Conservation (phyloP, 1,284 basidiomycete species). For the Leucoagaricus sp. region DNA sequence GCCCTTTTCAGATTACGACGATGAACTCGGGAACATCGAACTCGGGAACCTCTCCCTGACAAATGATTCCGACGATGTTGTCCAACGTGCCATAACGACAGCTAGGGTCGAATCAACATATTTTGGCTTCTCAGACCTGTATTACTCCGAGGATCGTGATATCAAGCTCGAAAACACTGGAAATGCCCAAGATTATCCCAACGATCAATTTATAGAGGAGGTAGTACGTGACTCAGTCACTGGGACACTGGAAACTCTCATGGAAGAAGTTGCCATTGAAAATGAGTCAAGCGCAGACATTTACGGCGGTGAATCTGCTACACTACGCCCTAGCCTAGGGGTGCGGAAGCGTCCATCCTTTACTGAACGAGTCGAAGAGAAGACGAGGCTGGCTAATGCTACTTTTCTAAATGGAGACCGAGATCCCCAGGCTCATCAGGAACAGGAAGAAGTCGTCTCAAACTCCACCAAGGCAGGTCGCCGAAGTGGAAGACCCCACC, state of each 20-base stretch:
- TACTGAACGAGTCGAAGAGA: conserved; percentile 16
- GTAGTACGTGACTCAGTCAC: not conserved
- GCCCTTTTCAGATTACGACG: conserved; percentile 13
- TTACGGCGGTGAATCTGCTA: not conserved
- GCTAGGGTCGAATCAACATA: conserved; percentile 20
- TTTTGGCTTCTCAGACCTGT: conserved; percentile 22
- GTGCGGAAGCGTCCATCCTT: conserved; percentile 9
- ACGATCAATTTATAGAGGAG: not conserved
- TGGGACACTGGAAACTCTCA: not conserved
- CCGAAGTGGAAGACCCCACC: not conserved
- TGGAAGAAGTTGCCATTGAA: not conserved
- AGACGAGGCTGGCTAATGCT: conserved; percentile 9
- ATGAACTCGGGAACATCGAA: conserved; percentile 5
- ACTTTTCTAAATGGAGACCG: not conserved
- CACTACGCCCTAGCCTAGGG: not conserved
- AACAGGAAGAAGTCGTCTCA: not conserved
- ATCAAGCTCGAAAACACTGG: conserved; percentile 6
- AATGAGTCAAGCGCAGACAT: not conserved
- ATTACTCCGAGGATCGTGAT: conserved; percentile 20
- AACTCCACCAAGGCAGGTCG: not conserved
- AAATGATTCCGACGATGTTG: conserved; percentile 37
- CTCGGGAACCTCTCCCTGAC: conserved; percentile 22
- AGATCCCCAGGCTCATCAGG: not conserved
- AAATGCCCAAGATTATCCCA: not conserved
- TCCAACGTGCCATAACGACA: conserved; percentile 31